phyloP scores from a whole-genome alignment of 345 rosid genomes.

The Gossypium australe region DNA sequence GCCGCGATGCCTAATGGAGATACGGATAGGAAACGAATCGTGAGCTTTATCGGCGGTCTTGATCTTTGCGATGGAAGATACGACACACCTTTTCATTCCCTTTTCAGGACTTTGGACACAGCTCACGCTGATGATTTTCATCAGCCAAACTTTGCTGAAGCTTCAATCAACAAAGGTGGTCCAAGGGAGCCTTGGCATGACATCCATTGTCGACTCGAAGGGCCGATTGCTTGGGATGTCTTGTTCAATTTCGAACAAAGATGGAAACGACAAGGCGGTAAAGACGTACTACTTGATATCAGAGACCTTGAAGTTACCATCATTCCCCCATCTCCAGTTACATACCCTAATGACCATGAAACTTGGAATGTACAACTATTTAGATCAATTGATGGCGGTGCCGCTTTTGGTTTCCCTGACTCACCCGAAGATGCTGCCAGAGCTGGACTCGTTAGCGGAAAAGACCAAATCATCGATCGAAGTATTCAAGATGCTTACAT shows the following conservation, averaged over 20 bases:
- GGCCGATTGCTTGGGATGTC: conserved; percentile 98
- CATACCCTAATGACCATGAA: conserved; percentile 68
- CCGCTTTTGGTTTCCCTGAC: conserved; percentile 95
- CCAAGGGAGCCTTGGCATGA: conserved; percentile 99
- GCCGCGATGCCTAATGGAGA: conserved; percentile 60
- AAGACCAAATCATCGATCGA: conserved; percentile 90
- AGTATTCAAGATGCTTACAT: conserved; percentile 97
- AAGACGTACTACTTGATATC: conserved; percentile 64
- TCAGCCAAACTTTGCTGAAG: conserved; percentile 87
- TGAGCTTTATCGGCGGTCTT: conserved; percentile 94
- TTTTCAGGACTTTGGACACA: conserved; percentile 88
- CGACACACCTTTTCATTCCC: conserved; percentile 84
- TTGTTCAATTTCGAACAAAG: conserved; percentile 92
- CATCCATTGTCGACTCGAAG: conserved; percentile 91
- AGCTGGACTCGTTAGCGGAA: conserved; percentile 94
- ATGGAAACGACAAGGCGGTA: conserved; percentile 93
- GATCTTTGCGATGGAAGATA: conserved; percentile 99
- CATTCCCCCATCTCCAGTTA: conserved; percentile 87
- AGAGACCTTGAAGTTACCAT: conserved; percentile 67
- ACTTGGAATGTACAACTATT: conserved; percentile 87
- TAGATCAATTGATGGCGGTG: conserved; percentile 99
- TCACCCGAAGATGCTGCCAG: conserved; percentile 93
- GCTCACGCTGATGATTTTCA: conserved; percentile 97
- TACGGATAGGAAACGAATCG: conserved; percentile 62
- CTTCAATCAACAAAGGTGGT: conserved; percentile 84